Conservation (phyloP, 352 stramenopile species). For the Globisporangium rhizosaccharum region DNA sequence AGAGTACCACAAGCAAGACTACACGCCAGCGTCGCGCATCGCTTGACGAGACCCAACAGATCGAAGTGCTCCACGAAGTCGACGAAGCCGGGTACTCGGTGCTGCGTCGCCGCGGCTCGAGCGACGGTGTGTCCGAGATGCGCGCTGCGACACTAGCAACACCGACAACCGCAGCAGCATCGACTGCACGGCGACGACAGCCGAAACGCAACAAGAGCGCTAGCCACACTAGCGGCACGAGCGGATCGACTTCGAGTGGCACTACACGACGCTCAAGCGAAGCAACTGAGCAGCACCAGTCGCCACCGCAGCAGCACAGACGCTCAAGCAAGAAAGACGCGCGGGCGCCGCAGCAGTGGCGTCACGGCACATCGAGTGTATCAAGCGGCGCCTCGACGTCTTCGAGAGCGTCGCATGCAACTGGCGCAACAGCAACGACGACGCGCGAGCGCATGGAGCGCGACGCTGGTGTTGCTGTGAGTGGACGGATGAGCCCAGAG, state of each 20-base stretch:
- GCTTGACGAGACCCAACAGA: conserved; percentile 6
- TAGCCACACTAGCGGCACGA: no score
- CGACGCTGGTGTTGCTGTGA: neutral
- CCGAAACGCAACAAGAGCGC: conserved; percentile 5
- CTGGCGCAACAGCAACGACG: neutral
- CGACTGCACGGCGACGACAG: conserved; percentile 1
- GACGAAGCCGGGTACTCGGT: conserved; percentile 54
- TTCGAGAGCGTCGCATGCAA: neutral
- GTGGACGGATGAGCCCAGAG: neutral
- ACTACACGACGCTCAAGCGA: neutral
- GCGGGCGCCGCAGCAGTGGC: conserved; percentile 4
- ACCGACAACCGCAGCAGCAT: neutral
- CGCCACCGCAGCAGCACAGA: neutral
- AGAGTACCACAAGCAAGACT: neutral
- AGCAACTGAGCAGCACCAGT: neutral
- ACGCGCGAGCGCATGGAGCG: conserved; percentile 18
- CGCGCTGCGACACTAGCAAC: neutral
- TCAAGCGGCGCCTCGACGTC: neutral
- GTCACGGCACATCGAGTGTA: neutral
- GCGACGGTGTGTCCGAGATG: conserved; percentile 7
- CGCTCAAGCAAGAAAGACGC: conserved; percentile 7
- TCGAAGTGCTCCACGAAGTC: conserved; percentile 10
- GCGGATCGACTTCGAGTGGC: neutral
- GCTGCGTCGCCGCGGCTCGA: conserved; percentile 26
- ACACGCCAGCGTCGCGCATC: conserved; percentile 16